Percentiles rank a stretch among this genome's conserved stretches.
These are phyloP conservation scores for Urostyla sp. DNA, from an alignment of 73 alveolate genomes.

Conservation along the genomic window DNA sequence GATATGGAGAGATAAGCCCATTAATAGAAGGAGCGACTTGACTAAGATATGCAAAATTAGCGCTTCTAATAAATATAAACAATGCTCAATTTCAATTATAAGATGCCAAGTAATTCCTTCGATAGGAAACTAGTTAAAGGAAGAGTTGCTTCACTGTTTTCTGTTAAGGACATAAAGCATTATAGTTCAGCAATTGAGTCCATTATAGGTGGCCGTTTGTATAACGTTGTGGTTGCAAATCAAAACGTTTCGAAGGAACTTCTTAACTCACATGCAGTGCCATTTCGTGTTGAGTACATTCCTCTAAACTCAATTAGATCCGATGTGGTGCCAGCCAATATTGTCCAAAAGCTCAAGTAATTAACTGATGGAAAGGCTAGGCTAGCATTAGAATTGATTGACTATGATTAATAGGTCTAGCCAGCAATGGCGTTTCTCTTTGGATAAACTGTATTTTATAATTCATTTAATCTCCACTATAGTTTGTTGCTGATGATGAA, in stretches of 20 bases:
- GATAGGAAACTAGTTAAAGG: constrained; percentile 91
- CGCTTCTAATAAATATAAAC: constrained; percentile 53
- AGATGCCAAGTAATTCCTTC: constrained; percentile 88
- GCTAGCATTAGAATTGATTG: constrained; percentile 87
- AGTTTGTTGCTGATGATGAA: constrained; percentile 85
- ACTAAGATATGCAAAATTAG: constrained; percentile 51
- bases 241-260: constrained; percentile 82
- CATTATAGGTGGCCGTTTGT: constrained; percentile 92
- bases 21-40: constrained; percentile 53
- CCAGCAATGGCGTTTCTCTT: constrained; percentile 90
- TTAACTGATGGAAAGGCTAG: constrained; percentile 73
- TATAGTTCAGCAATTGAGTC: constrained; percentile 88
- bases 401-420: constrained; percentile 79
- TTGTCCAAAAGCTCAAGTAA: constrained; percentile 32
- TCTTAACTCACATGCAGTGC: constrained; percentile 76
- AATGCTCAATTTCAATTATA: constrained; percentile 68
- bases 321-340: constrained; percentile 11
- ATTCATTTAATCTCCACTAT: background rate
- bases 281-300: constrained; percentile 72
- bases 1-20: constrained; percentile 3
- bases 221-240: constrained; percentile 90
- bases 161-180: constrained; percentile 82
- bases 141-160: constrained; percentile 87
- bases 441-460: constrained; percentile 76
- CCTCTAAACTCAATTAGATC: constrained; percentile 81